Conservation (phyloP, 2,329 filamentous ascomycete genomes). For the Teratosphaeria viscida region DNA sequence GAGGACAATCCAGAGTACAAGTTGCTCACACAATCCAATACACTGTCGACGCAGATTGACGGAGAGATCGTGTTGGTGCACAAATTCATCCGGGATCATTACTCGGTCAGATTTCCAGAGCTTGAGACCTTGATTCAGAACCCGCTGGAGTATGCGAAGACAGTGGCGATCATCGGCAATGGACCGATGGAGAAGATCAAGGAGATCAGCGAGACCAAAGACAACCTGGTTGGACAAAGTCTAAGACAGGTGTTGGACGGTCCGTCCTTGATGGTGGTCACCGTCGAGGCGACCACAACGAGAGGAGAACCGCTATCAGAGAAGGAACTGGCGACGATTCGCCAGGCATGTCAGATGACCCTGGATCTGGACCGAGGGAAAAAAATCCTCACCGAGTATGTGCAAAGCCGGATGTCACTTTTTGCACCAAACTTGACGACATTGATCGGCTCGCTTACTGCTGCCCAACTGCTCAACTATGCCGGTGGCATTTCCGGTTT, state of each 20-base stretch:
- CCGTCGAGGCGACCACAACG: slow-evolving; percentile 84
- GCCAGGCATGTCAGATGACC: slow-evolving; percentile 75
- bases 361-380: slow-evolving; percentile 83
- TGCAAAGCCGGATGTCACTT: slow-evolving; percentile 91
- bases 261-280: slow-evolving; percentile 88
- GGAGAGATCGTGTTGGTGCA: slow-evolving; percentile 87
- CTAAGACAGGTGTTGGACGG: slow-evolving; percentile 77
- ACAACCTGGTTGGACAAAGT: slow-evolving; percentile 67
- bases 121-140: slow-evolving; percentile 84
- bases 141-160: slow-evolving; percentile 88
- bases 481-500: slow-evolving; percentile 80
- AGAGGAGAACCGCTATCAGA: slow-evolving; percentile 66
- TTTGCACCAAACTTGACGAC: slow-evolving; percentile 91
- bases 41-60: slow-evolving; percentile 82
- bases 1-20: slow-evolving; percentile 90
- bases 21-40: slow-evolving; percentile 78
- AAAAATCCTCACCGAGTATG: slow-evolving; percentile 77
- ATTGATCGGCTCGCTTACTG: slow-evolving; percentile 82
- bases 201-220: slow-evolving; percentile 59
- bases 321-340: slow-evolving; percentile 63
- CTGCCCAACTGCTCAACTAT: slow-evolving; percentile 91
- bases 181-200: slow-evolving; percentile 86
- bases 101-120: slow-evolving; percentile 86
- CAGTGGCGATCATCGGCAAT: slow-evolving; percentile 86
- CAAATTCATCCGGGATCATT: slow-evolving; percentile 94